Conservation (phyloP, 2,329 filamentous ascomycete species). For the Phialemonium atrogriseum region DNA sequence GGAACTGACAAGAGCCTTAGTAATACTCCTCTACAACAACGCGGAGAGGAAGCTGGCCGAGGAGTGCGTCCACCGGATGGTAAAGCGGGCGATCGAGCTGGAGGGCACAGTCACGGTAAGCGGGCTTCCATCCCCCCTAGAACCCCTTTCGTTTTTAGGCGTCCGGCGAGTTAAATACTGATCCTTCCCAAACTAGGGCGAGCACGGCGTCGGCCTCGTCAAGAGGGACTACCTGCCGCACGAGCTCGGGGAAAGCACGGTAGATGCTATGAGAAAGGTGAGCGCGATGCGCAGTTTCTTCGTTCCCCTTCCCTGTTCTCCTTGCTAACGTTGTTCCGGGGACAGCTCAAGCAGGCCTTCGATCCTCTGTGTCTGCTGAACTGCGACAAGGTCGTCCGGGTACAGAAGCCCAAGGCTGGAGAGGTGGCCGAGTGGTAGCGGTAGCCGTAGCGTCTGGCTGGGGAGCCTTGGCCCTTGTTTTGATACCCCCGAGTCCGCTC, state of each 20-base stretch:
- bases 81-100: constrained; percentile 75
- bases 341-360: constrained; percentile 68
- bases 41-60: constrained; percentile 59
- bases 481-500: no score
- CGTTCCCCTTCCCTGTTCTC: neutral
- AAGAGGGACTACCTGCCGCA: constrained; percentile 78
- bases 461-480: no score
- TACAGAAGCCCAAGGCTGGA: constrained; percentile 44
- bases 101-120: constrained; percentile 71
- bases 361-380: constrained; percentile 67
- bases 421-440: constrained; percentile 36
- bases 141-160: neutral
- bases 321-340: constrained; percentile 2
- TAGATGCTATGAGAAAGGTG: constrained; percentile 77
- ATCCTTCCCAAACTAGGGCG: constrained; percentile 43
- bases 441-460: no score
- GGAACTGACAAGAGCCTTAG: constrained; percentile 15
- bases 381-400: constrained; percentile 59
- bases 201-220: constrained; percentile 76
- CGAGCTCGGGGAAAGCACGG: constrained; percentile 65
- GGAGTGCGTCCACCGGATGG: constrained; percentile 71
- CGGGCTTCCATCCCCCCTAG: no score
- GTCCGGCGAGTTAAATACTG: neutral
- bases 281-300: no score
- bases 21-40: constrained; percentile 55